Evolutionary conservation across 2,329 filamentous ascomycete species (phyloP).

Genomic region (Dissoconium aciculare): DNA sequence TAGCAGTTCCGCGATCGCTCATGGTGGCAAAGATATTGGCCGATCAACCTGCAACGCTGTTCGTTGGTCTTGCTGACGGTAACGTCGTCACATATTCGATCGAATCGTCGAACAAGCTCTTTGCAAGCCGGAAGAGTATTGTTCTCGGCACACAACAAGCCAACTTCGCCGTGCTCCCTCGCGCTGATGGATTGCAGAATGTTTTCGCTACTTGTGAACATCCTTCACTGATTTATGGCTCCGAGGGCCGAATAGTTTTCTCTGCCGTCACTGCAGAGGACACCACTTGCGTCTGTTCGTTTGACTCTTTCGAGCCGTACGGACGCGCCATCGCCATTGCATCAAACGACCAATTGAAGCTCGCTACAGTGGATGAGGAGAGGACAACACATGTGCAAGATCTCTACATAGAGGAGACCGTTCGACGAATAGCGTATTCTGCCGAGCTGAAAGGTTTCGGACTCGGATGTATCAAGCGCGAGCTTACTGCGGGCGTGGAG

Average conservation of each 20-base stretch:
- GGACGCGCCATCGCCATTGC: slow-evolving; percentile 70
- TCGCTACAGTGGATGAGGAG: slow-evolving; percentile 69
- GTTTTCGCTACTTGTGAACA: slow-evolving; percentile 92
- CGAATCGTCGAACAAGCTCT: slow-evolving; percentile 41
- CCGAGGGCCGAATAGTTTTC: slow-evolving; percentile 76
- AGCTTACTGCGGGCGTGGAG: slow-evolving; percentile 57
- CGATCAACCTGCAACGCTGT: slow-evolving; percentile 55
- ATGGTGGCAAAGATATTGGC: slow-evolving; percentile 61
- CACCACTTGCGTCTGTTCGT: slow-evolving; percentile 64
- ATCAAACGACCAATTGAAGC: slow-evolving; percentile 52
- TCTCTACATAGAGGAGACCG: slow-evolving; percentile 63
- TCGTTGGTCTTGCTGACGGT: slow-evolving; percentile 85
- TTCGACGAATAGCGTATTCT: slow-evolving; percentile 77
- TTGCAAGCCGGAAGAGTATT: slow-evolving; percentile 65
- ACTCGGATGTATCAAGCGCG: slow-evolving; percentile 68
- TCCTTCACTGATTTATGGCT: slow-evolving; percentile 81
- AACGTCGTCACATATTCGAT: slow-evolving; percentile 74
- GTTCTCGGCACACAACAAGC: slow-evolving; percentile 77
- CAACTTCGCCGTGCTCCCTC: slow-evolving; percentile 62
- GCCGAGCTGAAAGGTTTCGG: slow-evolving; percentile 66
- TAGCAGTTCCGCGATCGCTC: slow-evolving; percentile 70
- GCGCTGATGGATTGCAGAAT: slow-evolving; percentile 51
- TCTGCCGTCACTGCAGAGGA: slow-evolving; percentile 86
- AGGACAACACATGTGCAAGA: slow-evolving; percentile 78
- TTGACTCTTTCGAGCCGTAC: slow-evolving; percentile 61